Base-by-base conservation (phyloP, 2,329 filamentous ascomycete species). In the Phialophora macrospora region DNA sequence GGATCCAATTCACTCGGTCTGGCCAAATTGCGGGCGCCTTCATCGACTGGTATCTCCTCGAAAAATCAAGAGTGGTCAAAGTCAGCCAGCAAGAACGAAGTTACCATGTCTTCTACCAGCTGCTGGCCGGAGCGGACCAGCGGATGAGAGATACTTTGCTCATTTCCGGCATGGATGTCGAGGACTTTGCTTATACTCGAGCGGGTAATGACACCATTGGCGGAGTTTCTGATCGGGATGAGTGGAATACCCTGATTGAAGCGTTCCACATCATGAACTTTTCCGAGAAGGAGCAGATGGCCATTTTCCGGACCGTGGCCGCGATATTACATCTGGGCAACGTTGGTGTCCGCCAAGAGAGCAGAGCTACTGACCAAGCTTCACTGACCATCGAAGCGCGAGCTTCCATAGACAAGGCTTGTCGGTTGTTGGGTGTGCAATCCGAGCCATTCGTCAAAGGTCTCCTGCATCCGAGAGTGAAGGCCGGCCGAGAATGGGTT, bases 41-140 rank as follows among this genome's bases (percentile, higher is more conserved):
- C 79, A 98, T 99, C 71, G 93, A 99, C 77, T 99, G 95, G 95
- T 99, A 98, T 78, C 84, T 99, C 0, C 82, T 99, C 14, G 95
- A 99, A 75, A 99, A 99, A 78, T 99, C 95, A n/a, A 87, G 95
- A 72, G 95, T 99, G 7, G 94, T 99, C 22, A 89, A 89, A 49
- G 87, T 97, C 67, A 97, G 96, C 74, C 76, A 86, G 0, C 90
- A 92, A 63, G 95, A 99, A 80, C 88, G 95, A 61, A 99, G 96
- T 74, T 99, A 99, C 76, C 95, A 99, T 77, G 84, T 99, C 63
- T 99, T 99, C 77, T 99, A 99, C 75, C 96, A 99, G 78, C 84
- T 99, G 17, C 82, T 99, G 3, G 91, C 90, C 71, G 95, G 96
- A 26, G 92, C 93, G 0, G 90, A 92, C 74, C 78, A 81, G 26